phyloP scores from a whole-genome alignment of 2,329 filamentous ascomycete species.

The Phaeophleospora eucalypticola region DNA sequence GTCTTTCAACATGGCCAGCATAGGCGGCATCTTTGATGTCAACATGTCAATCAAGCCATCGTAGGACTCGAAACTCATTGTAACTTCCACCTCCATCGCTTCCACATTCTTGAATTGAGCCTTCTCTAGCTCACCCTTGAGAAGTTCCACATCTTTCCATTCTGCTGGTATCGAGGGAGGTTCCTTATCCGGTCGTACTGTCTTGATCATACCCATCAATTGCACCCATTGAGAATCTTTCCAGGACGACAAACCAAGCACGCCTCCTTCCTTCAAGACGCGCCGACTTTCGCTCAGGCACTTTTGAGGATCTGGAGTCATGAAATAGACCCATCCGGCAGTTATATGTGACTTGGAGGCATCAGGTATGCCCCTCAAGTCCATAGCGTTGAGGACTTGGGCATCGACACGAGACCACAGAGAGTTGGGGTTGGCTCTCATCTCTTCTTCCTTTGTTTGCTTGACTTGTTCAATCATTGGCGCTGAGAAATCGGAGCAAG shows the following conservation, averaged over 20 bases:
- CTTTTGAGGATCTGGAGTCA: constrained; percentile 23
- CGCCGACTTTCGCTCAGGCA: constrained; percentile 17
- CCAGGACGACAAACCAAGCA: constrained; percentile 28
- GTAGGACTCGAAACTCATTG: constrained; percentile 23
- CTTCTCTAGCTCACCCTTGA: constrained; percentile 24
- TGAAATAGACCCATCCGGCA: constrained; percentile 33
- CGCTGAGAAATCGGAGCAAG: constrained; percentile 29
- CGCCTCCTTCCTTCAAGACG: constrained; percentile 25
- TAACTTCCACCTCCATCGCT: constrained; percentile 20
- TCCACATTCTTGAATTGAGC: constrained; percentile 30
- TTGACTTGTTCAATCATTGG: constrained; percentile 29
- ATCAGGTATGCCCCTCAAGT: constrained; percentile 21
- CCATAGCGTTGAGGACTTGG: constrained; percentile 26
- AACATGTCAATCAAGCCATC: constrained; percentile 20
- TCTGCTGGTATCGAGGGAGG: constrained; percentile 21
- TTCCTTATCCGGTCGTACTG: constrained; percentile 20
- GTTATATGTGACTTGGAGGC: constrained; percentile 27
- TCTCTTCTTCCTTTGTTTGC: constrained; percentile 11
- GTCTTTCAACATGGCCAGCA: constrained; percentile 21
- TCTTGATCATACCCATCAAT: constrained; percentile 18
- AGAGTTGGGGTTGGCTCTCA: constrained; percentile 12
- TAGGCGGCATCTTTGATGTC: constrained; percentile 24
- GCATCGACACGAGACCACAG: constrained; percentile 26
- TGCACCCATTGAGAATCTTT: constrained; percentile 28
- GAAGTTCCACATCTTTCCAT: constrained; percentile 20